Conservation (phyloP, 176 grass and related monocot species). For the Bothriochloa decipiens region DNA sequence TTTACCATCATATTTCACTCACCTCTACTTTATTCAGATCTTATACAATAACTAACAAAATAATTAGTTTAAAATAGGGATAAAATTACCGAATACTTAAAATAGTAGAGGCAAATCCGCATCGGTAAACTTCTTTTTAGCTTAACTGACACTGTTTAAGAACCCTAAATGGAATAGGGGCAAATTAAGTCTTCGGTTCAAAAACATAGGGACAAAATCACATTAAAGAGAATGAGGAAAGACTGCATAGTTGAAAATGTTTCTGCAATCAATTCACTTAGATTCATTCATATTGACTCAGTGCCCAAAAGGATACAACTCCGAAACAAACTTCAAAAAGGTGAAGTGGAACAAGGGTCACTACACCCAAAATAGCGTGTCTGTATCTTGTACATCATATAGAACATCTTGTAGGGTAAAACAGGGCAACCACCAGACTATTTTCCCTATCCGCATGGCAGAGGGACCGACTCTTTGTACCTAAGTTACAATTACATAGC, state of each 20-base stretch:
- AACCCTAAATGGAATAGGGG: too few species aligned
- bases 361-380: slow-evolving; percentile 25
- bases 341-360: slow-evolving; percentile 37
- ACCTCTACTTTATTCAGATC: too few species aligned
- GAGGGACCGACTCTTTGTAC: slow-evolving; percentile 50
- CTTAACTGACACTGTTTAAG: background rate
- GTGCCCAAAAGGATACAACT: slow-evolving; percentile 16
- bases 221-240: background rate
- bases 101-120: background rate
- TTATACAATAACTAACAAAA: too few species aligned
- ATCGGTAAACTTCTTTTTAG: background rate
- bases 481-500: slow-evolving; percentile 58
- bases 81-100: background rate
- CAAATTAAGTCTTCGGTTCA: background rate
- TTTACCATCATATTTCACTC: too few species aligned
- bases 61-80: background rate
- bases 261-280: background rate
- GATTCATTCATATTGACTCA: background rate
- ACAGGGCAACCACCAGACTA: slow-evolving; percentile 35
- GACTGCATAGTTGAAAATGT: background rate
- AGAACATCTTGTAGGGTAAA: slow-evolving; percentile 54
- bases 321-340: slow-evolving; percentile 26
- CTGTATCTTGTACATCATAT: slow-evolving; percentile 57
- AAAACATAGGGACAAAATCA: background rate
- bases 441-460: slow-evolving; percentile 29